A percentile compares a stretch with the other conserved stretches of the same genome.
phyloP scores from a whole-genome alignment of 2,329 filamentous ascomycete genomes.

The Trichoderma harzianum region DNA sequence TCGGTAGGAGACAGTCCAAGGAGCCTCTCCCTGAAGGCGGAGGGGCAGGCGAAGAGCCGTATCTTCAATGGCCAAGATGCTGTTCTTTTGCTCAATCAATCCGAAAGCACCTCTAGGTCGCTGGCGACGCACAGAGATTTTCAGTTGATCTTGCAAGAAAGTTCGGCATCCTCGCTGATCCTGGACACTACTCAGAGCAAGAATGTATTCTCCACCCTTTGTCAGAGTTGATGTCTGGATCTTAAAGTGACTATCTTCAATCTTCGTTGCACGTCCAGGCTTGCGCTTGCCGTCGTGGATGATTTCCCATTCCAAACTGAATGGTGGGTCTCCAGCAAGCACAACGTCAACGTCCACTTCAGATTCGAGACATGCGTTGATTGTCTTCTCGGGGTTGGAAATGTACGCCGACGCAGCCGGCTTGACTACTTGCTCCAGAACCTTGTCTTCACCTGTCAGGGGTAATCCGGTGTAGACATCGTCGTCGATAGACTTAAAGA shows the following conservation, averaged over 20 bases:
- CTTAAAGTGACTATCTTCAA: slow-evolving; percentile 60
- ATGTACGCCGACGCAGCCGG: slow-evolving; percentile 82
- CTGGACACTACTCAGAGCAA: slow-evolving; percentile 81
- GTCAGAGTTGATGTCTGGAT: slow-evolving; percentile 73
- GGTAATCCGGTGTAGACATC: slow-evolving; percentile 69
- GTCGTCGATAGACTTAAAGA: slow-evolving; percentile 78
- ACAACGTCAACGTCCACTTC: slow-evolving; percentile 69
- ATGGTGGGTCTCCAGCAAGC: slow-evolving; percentile 80
- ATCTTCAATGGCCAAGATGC: slow-evolving; percentile 72
- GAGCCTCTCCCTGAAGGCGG: slow-evolving; percentile 77
- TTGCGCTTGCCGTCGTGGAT: slow-evolving; percentile 83
- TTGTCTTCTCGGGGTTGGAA: slow-evolving; percentile 49
- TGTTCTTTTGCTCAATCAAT: slow-evolving; percentile 74
- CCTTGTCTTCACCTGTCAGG: slow-evolving; percentile 58
- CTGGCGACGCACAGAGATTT: slow-evolving; percentile 83
- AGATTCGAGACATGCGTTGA: slow-evolving; percentile 79
- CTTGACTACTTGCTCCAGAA: slow-evolving; percentile 86
- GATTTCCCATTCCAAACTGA: slow-evolving; percentile 87
- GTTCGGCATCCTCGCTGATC: slow-evolving; percentile 85
- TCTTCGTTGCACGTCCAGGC: slow-evolving; percentile 61
- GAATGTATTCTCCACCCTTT: slow-evolving; percentile 84
- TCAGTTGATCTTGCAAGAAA: slow-evolving; percentile 77
- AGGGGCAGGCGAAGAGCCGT: slow-evolving; percentile 72
- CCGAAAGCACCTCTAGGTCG: slow-evolving; percentile 85
- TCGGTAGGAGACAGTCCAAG: slow-evolving; percentile 77